These are phyloP conservation scores for Pseudozyma sp. DNA, from an alignment of 1,284 basidiomycete species.

Conservation along the genomic window DNA sequence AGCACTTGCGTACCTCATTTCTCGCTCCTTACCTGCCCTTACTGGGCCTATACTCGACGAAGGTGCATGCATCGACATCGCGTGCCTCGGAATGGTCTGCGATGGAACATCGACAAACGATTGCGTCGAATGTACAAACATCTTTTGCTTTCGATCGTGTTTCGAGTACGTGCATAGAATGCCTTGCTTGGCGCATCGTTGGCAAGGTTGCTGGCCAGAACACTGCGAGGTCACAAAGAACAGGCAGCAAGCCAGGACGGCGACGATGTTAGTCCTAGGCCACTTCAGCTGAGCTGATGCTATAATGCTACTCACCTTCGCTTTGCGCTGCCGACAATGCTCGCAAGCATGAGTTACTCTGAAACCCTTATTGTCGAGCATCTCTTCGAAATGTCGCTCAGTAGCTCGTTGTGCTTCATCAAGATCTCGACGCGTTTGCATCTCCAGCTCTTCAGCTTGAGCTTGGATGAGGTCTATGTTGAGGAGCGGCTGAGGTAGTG, in stretches of 20 bases:
- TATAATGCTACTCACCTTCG: slow-evolving; percentile 30
- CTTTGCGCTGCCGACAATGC: slow-evolving; percentile 40
- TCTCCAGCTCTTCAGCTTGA: slow-evolving; percentile 30
- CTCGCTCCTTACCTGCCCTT: slow-evolving; percentile 5
- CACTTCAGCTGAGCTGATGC: too few species aligned
- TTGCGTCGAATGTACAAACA: slow-evolving; percentile 1
- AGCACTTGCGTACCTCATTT: slow-evolving; percentile 7
- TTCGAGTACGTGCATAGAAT: slow-evolving; percentile 33
- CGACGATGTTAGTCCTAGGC: too few species aligned
- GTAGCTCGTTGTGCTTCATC: slow-evolving; percentile 15
- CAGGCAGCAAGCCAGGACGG: too few species aligned
- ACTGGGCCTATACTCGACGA: slow-evolving; percentile 15
- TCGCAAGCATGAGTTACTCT: slow-evolving; percentile 47
- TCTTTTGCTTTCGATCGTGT: slow-evolving; percentile 19
- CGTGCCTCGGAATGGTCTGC: neutral
- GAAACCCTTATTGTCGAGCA: slow-evolving; percentile 24
- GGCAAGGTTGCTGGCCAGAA: slow-evolving; percentile 38
- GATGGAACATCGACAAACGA: slow-evolving; percentile 9
- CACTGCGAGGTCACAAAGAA: slow-evolving; percentile 20
- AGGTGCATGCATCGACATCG: neutral
- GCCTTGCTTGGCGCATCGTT: slow-evolving; percentile 37
- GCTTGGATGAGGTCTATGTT: slow-evolving; percentile 36
- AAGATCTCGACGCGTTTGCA: slow-evolving; percentile 17
- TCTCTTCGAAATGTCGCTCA: slow-evolving; percentile 30
- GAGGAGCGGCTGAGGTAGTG: slow-evolving; percentile 12